Conservation (phyloP, 208 protist species). For the Acanthamoeba sp. region DNA sequence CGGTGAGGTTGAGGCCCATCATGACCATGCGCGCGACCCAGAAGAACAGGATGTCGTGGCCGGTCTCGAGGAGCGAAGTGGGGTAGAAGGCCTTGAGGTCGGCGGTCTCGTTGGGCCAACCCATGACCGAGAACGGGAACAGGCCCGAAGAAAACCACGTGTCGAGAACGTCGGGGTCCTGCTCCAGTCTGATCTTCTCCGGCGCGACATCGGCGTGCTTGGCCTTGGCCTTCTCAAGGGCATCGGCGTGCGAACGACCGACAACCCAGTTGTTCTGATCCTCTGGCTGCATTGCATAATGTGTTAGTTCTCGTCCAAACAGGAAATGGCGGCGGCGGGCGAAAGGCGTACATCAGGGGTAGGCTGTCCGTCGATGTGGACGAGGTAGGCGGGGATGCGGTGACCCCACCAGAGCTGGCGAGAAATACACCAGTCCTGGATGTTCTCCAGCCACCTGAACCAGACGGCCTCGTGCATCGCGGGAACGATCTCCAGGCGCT, state of each 20-base stretch:
- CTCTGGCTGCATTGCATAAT: neutral
- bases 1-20: slow-evolving; percentile 97
- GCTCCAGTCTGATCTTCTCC: slow-evolving; percentile 81
- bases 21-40: slow-evolving; percentile 99
- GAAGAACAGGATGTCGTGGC: slow-evolving; percentile 99
- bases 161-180: slow-evolving; percentile 99
- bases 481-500: slow-evolving; percentile 85
- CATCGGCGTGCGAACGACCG: slow-evolving; percentile 95
- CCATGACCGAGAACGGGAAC: slow-evolving; percentile 93
- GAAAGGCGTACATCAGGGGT: slow-evolving; percentile 53
- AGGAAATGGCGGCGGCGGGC: neutral
- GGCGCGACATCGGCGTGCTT: slow-evolving; percentile 15
- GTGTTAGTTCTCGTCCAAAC: neutral
- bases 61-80: slow-evolving; percentile 89
- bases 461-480: slow-evolving; percentile 79
- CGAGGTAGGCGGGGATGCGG: slow-evolving; percentile 99
- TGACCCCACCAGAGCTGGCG: slow-evolving; percentile 99
- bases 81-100: slow-evolving; percentile 89
- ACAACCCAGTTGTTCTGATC: slow-evolving; percentile 93
- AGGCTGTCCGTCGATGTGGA: slow-evolving; percentile 84
- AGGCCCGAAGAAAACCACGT: slow-evolving; percentile 99
- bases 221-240: slow-evolving; percentile 87
- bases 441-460: slow-evolving; percentile 88
- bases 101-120: slow-evolving; percentile 79
- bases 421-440: slow-evolving; percentile 95